Base-by-base conservation (phyloP, 371 early-diverging fungal species). In the Phascolomyces articulosus region DNA sequence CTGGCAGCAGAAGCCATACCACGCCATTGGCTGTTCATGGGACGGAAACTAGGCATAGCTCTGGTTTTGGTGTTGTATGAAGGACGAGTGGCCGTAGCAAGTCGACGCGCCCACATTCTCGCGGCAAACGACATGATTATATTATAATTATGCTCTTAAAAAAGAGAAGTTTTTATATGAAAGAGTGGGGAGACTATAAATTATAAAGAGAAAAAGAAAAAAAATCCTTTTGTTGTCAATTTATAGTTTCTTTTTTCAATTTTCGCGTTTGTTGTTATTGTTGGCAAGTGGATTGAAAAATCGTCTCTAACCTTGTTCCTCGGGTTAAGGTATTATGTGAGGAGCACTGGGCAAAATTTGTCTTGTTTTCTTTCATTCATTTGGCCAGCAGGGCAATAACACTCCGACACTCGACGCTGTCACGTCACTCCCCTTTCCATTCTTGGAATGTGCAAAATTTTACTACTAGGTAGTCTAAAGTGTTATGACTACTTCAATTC, bases 41-140 rank as follows among this genome's bases (percentile, higher is more conserved):
- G 78, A 55, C 73, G 58, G 21, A 58, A 61, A 26, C 65, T 57
- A 59, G 47, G 44, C 27, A 44, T 34, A 24, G 51, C 38, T 40
- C 63, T 40, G 49, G 48, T 28, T 3, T 60, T 71, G 27, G 62
- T 58, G 24, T 58, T 28, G 26, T 69, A 49, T n/a, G 75, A 62
- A 54, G 70, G 60, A 29, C 71, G 72, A 48, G 77, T 60, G 40
- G 71, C 68, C 53, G 71, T 72, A 62, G 71, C 72, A 44, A 80
- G 60, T 58, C 71, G 74, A 63, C 81, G 81, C 58, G 78, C 71
- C 75, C 75, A 80, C 74, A 80, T 58, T 77, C 77, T 77, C 18
- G 77, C 67, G 66, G 81, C 76, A 75, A 80, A 77, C 49, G 78
- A 75, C 78, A 80, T 80, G 13, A 28, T 67, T 34, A 34, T 34